Evolutionary conservation across 2,329 filamentous ascomycete genomes (phyloP).

Genomic region (Colletotrichum ledebouriae): DNA sequence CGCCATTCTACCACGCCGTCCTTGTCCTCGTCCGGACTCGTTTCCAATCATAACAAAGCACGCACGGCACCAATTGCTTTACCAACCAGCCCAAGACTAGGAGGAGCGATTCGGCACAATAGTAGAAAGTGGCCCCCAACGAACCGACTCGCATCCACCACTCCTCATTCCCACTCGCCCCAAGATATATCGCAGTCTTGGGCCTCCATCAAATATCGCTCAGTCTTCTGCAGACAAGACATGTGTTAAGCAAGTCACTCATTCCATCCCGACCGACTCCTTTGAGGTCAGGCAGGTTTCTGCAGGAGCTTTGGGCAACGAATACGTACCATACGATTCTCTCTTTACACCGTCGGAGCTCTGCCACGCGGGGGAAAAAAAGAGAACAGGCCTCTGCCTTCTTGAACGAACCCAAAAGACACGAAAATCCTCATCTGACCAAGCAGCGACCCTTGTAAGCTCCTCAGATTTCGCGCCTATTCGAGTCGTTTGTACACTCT

Average conservation of each 20-base stretch:
- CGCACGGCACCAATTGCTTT: slow-evolving; percentile 5
- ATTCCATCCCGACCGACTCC: slow-evolving; percentile 64
- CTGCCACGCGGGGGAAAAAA: slow-evolving; percentile 3
- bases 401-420: slow-evolving; percentile 22
- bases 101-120: background rate
- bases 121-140: background rate
- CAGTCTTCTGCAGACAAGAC: slow-evolving; percentile 26
- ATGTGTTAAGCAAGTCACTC: slow-evolving; percentile 42
- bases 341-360: slow-evolving; percentile 25
- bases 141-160: background rate
- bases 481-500: background rate
- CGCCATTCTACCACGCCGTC: slow-evolving; percentile 9
- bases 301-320: slow-evolving; percentile 72
- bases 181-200: slow-evolving; percentile 51
- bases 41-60: slow-evolving; percentile 12
- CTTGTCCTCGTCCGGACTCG: slow-evolving; percentile 10
- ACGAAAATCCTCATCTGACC: background rate
- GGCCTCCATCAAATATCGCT: slow-evolving; percentile 41
- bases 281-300: slow-evolving; percentile 86
- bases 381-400: slow-evolving; percentile 29
- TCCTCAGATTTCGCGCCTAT: background rate
- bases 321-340: slow-evolving; percentile 35
- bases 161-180: background rate
- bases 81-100: background rate
- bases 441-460: slow-evolving; percentile 8